These are phyloP conservation scores for Trypanosoma melophagium DNA, from an alignment of 208 protist genomes.

Conservation along the genomic window DNA sequence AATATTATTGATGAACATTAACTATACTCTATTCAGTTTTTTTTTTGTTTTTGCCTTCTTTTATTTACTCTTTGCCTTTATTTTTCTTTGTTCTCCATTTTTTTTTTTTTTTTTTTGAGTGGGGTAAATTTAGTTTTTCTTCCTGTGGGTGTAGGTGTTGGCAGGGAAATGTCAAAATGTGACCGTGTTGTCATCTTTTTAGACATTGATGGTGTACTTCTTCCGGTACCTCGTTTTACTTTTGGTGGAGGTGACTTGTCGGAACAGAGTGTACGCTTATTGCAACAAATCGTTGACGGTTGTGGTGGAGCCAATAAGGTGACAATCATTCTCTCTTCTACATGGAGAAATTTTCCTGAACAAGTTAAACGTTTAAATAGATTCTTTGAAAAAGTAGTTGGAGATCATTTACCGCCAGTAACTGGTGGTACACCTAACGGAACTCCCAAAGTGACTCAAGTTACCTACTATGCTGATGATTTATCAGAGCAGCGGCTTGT, in stretches of 20 bases:
- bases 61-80: too few relatives aligned
- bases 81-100: too few relatives aligned
- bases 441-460: conserved; percentile 59
- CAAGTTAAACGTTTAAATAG: conserved; percentile 71
- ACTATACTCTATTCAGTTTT: too few relatives aligned
- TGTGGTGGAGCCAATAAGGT: conserved; percentile 59
- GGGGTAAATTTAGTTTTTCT: neutral
- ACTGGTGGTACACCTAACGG: conserved; percentile 68
- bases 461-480: conserved; percentile 81
- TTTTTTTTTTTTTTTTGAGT: too few relatives aligned
- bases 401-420: conserved; percentile 44
- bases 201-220: conserved; percentile 83
- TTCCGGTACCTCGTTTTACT: conserved; percentile 76
- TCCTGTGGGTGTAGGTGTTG: too few relatives aligned
- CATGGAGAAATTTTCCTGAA: conserved; percentile 73
- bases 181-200: conserved; percentile 79
- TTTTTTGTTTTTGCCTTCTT: too few relatives aligned
- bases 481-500: conserved; percentile 77
- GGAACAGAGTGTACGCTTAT: conserved; percentile 42
- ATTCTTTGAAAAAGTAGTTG: conserved; percentile 44
- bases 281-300: conserved; percentile 41
- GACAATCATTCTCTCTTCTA: conserved; percentile 80
- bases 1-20: too few relatives aligned
- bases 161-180: conserved; percentile 28
- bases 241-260: conserved; percentile 83